Base-by-base conservation (phyloP, 495 filamentous ascomycete genomes). In the Parmelia sp. region DNA sequence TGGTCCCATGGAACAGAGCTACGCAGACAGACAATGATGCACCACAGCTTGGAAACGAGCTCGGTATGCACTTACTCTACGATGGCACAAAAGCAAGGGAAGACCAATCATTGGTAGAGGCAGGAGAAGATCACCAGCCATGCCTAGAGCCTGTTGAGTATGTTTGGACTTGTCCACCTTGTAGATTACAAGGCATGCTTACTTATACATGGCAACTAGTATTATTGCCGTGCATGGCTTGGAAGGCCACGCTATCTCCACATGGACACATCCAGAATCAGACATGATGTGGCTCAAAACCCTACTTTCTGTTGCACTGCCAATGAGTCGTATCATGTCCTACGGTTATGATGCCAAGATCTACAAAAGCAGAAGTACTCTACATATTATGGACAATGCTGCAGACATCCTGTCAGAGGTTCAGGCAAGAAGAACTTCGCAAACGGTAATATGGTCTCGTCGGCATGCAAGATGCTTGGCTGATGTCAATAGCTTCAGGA, bases 311-410 rank as follows among this genome's bases (percentile, higher is more conserved):
- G 7, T 2, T 19, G 14, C 58, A 7, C 44, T 60, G 37, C 58
- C 21, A 29, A 45, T 17, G 0, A 45, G 58, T 60, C 58, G 58
- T 9, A 44, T 60, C n/a, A 60, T 60, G 58, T 60, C 58, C 9
- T 44, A 60, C 23, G 58, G 58, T 21, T 60, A 60, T 45, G 37
- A 45, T 60, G 58, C 58, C 37, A 60, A 45, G 0, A 60, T 60
- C 11, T 60, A 45, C n/a, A n/a, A 31, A 25, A 60, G 29, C 14
- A 45, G 23, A 15, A 60, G 39, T 7, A 45, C 39, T 33, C 29
- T 60, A 0, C 25, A 45, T 19, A 12, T 60, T 4, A 60, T 60
- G 39, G 23, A 60, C 14, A 60, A 35, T 27, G 58, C 58, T 31
- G 39, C 31, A 21, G 35, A 60, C 15, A 12, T 60, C 23, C 21